A percentile compares a stretch with the other conserved stretches of the same genome.
phyloP scores from a whole-genome alignment of 148 eudicot genomes.

The Spergularia bocconei region DNA sequence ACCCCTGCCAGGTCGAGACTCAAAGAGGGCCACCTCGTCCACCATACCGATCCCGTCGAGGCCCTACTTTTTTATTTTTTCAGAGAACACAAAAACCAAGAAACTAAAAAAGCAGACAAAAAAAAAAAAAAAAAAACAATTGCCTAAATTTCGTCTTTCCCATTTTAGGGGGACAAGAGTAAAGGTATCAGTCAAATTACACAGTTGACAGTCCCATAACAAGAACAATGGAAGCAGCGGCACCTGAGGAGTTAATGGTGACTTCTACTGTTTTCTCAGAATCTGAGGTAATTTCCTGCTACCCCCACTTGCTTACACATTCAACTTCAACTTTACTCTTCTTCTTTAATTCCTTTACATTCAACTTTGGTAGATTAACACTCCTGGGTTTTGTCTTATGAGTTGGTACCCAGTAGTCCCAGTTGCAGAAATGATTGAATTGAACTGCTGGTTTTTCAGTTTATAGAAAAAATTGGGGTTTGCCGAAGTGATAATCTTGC shows the following conservation, averaged over 20 bases:
- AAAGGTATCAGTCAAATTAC: neutral
- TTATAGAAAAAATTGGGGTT: no score
- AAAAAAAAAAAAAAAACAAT: no score
- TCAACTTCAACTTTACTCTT: neutral
- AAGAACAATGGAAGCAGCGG: conserved; percentile 10
- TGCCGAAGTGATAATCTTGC: neutral
- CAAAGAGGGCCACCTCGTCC: no score
- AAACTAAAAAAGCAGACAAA: no score
- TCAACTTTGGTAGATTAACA: neutral
- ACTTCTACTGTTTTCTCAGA: conserved; percentile 18
- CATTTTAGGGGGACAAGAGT: no score
- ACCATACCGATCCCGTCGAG: no score
- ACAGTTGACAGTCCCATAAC: neutral
- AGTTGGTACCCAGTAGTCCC: neutral
- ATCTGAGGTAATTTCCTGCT: conserved; percentile 22
- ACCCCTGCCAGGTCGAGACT: no score
- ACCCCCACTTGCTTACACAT: neutral
- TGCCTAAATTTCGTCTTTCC: no score
- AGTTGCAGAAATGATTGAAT: neutral
- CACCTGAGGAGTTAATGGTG: neutral
- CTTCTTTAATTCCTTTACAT: neutral
- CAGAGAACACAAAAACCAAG: no score
- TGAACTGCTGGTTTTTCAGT: neutral
- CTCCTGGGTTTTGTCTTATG: neutral
- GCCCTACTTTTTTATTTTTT: no score